Base-by-base conservation (phyloP, 2,329 filamentous ascomycete species). In the Cytospora leucostoma region DNA sequence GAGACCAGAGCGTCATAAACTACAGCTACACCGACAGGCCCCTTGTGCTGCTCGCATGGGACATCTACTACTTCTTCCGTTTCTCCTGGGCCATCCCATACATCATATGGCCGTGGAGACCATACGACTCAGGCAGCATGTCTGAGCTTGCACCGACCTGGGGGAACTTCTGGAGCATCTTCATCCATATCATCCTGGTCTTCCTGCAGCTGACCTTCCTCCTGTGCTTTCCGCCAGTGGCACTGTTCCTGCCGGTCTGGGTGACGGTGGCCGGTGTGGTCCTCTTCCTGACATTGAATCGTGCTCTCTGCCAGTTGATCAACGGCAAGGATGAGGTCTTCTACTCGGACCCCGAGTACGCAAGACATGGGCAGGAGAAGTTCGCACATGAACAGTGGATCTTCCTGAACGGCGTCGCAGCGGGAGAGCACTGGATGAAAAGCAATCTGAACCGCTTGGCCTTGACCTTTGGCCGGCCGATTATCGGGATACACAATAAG, bases 331-430 rank as follows among this genome's bases (percentile, higher is more conserved):
- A 75, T 4, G 75, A 79, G 56, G 77, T 78, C 3, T 86, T 82
- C 68, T 73, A 75, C 19, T 86, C 85, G 1, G 79, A 84, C 50
- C 76, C 80, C 2, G 76, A 82, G 60, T 86, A 83, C 66, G 80
- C 86, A 1, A 73, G 74, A 19, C 78, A 79, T 0, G 79, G 84
- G 67, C 81, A 86, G 71, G 77, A 78, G 12, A 55, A 50, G 34
- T 66, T 64, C 55, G 64, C 61, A 17, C 79, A 86, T 59, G 90
- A 93, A 75, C 83, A 88, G 70, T 94, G 91, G 91, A 80, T 93
- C n/a, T 93, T 90, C 71, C 74, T 93, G 58, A 93, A 93, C 70
- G 91, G 91, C 0, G 85, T 93, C 34, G 85, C 82, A 11, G 82
- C 82, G 38, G 84, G 83, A 3, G 77, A 84, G 59, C 83, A 88